Evolutionary conservation across 352 stramenopile genomes (phyloP), one percentile per base, ranked within the genome.

Genomic region (Globisporangium splendens): DNA sequence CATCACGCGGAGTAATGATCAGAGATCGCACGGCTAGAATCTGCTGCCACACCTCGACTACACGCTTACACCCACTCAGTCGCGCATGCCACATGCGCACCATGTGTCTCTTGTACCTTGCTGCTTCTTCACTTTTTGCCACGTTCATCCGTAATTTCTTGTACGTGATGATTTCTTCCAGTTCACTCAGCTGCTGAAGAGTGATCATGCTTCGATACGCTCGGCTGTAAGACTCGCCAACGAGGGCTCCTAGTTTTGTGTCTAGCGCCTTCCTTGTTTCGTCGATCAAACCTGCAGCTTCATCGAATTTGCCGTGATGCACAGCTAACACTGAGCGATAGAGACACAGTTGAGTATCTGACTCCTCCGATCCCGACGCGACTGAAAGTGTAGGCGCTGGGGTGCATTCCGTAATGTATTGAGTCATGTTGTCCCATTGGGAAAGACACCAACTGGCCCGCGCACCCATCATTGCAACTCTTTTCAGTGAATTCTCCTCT

Each of bases 81-180:
- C 89, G 83, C 38, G 79, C 68, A 46, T 78, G 72, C 89, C 89
- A 97, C 83, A 95, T 97, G 2, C 76, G 70, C 59, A 96, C 78
- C 59, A 97, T 75, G 61, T 91, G 83, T 0, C 77, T 69, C 62
- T 93, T 92, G 62, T 91, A 91, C 7, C 73, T 71, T 18, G 84
- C 77, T 1, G 86, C 83, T 59, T 96, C 81, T 62, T 92, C 79
- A 1, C 72, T 71, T 47, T 89, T 92, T 8, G 71, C 67, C 11
- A 90, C 82, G 55, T 91, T 77, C 15, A 76, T 49, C 0, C 80
- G 76, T 18, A 94, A 63, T 56, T 98, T 96, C 58, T 96, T 92
- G 61, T 98, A 97, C 47, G 83, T 87, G 47, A 98, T 94, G n/a
- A 99, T 96, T 72, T 99, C 97, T 68, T 99, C 96, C 63, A 99